Base-by-base conservation (phyloP, 2,329 filamentous ascomycete species). In the Colletotrichum eremochloae region DNA sequence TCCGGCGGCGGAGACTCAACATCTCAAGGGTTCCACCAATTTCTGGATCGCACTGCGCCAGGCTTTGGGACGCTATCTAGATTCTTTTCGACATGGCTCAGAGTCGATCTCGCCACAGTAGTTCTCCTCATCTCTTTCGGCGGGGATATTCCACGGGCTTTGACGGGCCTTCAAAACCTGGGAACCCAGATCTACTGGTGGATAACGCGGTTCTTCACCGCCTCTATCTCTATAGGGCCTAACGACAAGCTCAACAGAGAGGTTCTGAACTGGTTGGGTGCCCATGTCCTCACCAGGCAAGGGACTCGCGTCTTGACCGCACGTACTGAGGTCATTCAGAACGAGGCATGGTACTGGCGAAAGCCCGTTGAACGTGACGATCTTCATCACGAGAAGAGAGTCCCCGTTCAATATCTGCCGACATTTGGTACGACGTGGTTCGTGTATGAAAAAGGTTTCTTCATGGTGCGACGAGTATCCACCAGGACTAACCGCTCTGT, bases 371-470 rank as follows among this genome's bases (percentile, higher is more conserved):
- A 81, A 64, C 76, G 79, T 8, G 77, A 79, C 58, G 80, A 82
- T 74, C 77, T 75, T 55, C 75, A 77, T 46, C 77, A 78, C 50
- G 80, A 81, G 63, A 82, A 80, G 73, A 76, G 81, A 20, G 68
- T 77, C 2, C 79, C 81, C 0, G 79, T 83, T 31, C 77, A 81
- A 63, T 83, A 83, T 60, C 76, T 82, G 5, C 81, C 81, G 3
- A 82, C 80, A 2, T 83, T 83, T 44, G 80, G 80, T 24, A 78
- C 77, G 0, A 82, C 80, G 1, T 82, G 80, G 80, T 83, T 83
- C 75, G 61, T 79, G 31, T 73, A 79, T 65, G 74, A 79, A 14
- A 76, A 79, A 57, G 78, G 76, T 40, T 38, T 83, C n/a, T 83
- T 82, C 74, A 77, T 83, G 65, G 78, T 83, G 29, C 78, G 80